Base-by-base conservation (phyloP, 441 rosid species). In the Eruca vesicaria region DNA sequence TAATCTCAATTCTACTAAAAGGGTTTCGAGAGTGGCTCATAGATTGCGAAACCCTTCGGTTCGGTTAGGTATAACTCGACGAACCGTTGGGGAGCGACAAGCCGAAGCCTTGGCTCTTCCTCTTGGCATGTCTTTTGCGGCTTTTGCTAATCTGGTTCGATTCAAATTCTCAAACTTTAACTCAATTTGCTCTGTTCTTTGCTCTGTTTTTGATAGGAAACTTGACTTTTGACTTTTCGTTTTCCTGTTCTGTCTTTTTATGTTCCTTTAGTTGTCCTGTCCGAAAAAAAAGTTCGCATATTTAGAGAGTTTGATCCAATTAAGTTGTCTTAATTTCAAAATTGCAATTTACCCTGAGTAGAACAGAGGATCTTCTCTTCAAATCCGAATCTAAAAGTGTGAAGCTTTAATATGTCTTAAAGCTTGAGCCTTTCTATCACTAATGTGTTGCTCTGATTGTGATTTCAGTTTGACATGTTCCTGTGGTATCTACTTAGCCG, bases 51-150 rank as follows among this genome's bases (percentile, higher is more conserved):
- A 38, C 69, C 82, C 87, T 21, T 65, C 78, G 61, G 72, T 85
- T 7, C 80, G 85, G n/a, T 48, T 82, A 32, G 83, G 87, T 66
- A 70, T 81, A 2, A 20, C 75, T 73, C 85, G 89, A 71, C 81
- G 81, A 41, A 59, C 76, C 59, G 50, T 79, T 16, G 86, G 78
- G 1, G 82, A 79, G 9, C 72, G 69, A 28, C 82, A 78, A 29
- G 77, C 89, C 68, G 97, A 89, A 78, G 89, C 91, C 41, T 80
- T 88, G 74, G 98, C 96, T 5, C 88, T 89, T 53, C 92, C 92
- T 81, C 90, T 96, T 3, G 99, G 99, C 48, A 90, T 94, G 96
- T 94, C 98, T 9, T 83, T 96, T 68, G 99, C 98, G 0, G 98
- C 91, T 33, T 88, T 93, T 69, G 85, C 93, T 62, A 87, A 91